Percentiles rank a stretch among this genome's conserved stretches.
Evolutionary conservation across 2,329 filamentous ascomycete genomes (phyloP).

Genomic region (Nigrospora sphaerica): DNA sequence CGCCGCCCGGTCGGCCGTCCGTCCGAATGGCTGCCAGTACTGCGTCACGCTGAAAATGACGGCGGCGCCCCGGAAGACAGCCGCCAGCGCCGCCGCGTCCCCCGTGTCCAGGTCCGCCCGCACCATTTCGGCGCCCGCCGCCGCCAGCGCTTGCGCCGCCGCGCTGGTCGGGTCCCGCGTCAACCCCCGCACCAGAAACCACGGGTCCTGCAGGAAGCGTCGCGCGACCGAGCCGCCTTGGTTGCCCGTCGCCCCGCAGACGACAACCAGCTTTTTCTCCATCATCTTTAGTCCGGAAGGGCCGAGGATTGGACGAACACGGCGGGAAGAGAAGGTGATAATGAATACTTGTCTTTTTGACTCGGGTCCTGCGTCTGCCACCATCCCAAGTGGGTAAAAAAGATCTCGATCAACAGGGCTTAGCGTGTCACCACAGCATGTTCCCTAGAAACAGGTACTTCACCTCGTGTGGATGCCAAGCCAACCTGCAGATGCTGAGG

Average conservation of each 20-base stretch:
- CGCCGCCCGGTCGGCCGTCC: conserved; percentile 27
- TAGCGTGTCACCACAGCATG: too few relatives aligned
- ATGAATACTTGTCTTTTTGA: too few relatives aligned
- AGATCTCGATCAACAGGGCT: too few relatives aligned
- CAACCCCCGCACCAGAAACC: conserved; percentile 37
- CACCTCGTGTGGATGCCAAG: too few relatives aligned
- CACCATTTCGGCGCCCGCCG: conserved; percentile 35
- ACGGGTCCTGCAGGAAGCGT: conserved; percentile 30
- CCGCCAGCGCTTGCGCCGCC: conserved; percentile 30
- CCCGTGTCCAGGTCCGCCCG: conserved; percentile 30
- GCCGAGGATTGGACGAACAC: too few relatives aligned
- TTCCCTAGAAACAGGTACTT: too few relatives aligned
- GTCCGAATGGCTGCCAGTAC: conserved; percentile 36
- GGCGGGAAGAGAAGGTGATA: too few relatives aligned
- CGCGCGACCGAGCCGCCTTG: conserved; percentile 47
- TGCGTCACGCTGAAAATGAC: conserved; percentile 49
- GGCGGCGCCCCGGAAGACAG: conserved; percentile 36
- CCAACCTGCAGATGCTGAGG: too few relatives aligned
- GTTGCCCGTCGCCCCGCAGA: conserved; percentile 22
- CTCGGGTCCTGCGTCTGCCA: too few relatives aligned
- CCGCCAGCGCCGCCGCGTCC: conserved; percentile 28
- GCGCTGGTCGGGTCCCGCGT: conserved; percentile 36
- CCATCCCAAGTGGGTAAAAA: too few relatives aligned
- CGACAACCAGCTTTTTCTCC: background rate
- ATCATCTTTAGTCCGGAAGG: background rate